Percentiles rank a stretch among this genome's conserved stretches.
Evolutionary conservation across 2,329 filamentous ascomycete genomes (phyloP).

Genomic region (Furcasterigmium furcatum): DNA sequence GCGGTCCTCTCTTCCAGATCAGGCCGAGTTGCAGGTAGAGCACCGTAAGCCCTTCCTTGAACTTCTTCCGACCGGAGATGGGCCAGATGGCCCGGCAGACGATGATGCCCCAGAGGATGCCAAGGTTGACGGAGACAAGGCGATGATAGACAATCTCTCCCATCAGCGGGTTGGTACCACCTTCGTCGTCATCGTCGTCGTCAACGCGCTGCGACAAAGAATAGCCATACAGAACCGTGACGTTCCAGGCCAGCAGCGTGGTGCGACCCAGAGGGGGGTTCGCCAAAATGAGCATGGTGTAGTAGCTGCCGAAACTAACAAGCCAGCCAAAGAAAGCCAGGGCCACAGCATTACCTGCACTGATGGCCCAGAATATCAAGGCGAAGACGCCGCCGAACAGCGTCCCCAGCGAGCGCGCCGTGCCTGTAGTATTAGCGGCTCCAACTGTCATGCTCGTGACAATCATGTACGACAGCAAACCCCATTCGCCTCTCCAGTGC

Average conservation of each 20-base stretch:
- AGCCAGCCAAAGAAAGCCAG: constrained; percentile 82
- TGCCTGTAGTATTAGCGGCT: constrained; percentile 89
- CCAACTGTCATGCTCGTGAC: constrained; percentile 98
- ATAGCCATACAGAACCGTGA: constrained; percentile 92
- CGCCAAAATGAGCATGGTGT: constrained; percentile 79
- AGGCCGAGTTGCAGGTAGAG: constrained; percentile 92
- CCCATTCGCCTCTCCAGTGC: constrained; percentile 95
- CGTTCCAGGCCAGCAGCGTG: constrained; percentile 92
- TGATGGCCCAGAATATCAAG: constrained; percentile 73
- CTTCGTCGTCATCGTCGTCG: constrained; percentile 84
- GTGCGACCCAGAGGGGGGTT: constrained; percentile 91
- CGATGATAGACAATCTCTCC: constrained; percentile 85
- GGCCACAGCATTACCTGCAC: constrained; percentile 67
- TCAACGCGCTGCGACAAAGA: constrained; percentile 78
- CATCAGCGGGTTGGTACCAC: constrained; percentile 79
- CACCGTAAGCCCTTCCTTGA: constrained; percentile 86
- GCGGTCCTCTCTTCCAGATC: constrained; percentile 91
- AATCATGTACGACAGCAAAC: constrained; percentile 93
- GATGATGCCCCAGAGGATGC: constrained; percentile 89
- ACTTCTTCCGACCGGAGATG: constrained; percentile 82
- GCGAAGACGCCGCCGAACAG: constrained; percentile 75
- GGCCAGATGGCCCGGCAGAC: constrained; percentile 91
- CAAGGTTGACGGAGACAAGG: constrained; percentile 79
- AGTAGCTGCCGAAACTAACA: constrained; percentile 80
- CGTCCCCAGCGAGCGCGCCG: constrained; percentile 83